Evolutionary conservation across 768 basidiomycete species (phyloP), one percentile per base, ranked within the genome.

Genomic region (Trametes elegans): DNA sequence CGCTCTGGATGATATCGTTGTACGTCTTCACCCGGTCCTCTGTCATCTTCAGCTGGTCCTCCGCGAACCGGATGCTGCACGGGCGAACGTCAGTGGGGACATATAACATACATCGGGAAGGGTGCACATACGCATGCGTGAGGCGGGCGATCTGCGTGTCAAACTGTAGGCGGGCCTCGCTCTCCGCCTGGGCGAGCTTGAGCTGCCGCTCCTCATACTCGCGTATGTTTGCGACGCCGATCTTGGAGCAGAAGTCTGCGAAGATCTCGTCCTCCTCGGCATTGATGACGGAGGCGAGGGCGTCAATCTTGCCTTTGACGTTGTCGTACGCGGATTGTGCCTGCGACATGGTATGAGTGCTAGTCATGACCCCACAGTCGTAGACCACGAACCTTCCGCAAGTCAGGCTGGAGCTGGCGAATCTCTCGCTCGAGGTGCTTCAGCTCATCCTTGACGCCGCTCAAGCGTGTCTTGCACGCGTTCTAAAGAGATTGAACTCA

Each of bases 181-280:
- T 90, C 69, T 93, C 93, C 63, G 90, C 90, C 69, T 93, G 87
- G 0, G 90, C 92, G 21, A 90, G 81, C 68, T 87, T 90, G 27
- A 98, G 75, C 65, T 96, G 93, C 19, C 88, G 83, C 66, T 93
- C 89, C 70, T 98, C 96, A 67, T 95, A 99, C 62, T 95, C 92
- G 24, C 95, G 83, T 59, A 99, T 93, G 70, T 85, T 85, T 14
- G 73, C 68, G 7, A 97, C 87, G 9, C 83, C 80, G 60, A 98
- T 93, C 61, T 83, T 80, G 32, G 71, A 68, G 66, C 95, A 98
- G 73, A 99, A 98, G 3, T 72, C 69, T 1, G 70, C 74, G 65
- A 95, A 98, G 11, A 95, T 73, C 3, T 74, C 74, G 64, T 93
- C 90, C 66, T 98, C 97, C 0, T 90, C 93, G 7, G 73, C 76